A percentile compares a stretch with the other conserved stretches of the same genome.
Evolutionary conservation across 2,329 filamentous ascomycete species (phyloP).

Genomic region (Harringtonia aguacate): DNA sequence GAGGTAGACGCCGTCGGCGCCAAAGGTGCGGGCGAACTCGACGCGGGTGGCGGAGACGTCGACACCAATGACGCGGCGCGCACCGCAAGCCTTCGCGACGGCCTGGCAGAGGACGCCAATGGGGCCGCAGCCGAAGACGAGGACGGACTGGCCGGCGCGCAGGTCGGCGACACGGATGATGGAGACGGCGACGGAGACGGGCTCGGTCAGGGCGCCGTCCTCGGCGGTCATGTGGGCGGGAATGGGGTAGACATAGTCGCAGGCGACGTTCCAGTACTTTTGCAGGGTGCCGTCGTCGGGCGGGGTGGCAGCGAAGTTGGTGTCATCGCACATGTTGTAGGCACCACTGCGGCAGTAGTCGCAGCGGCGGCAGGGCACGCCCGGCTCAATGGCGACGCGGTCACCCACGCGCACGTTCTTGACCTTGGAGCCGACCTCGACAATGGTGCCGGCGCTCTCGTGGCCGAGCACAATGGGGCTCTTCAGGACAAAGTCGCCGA

Average conservation of each 20-base stretch:
- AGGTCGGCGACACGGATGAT: constrained; percentile 35
- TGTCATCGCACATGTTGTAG: constrained; percentile 24
- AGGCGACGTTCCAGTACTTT: constrained; percentile 32
- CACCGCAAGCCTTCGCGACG: constrained; percentile 39
- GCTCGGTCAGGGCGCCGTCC: constrained; percentile 45
- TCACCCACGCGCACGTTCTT: constrained; percentile 49
- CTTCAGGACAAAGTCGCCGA: constrained; percentile 47
- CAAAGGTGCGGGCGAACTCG: constrained; percentile 46
- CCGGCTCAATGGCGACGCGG: constrained; percentile 57
- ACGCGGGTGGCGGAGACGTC: constrained; percentile 48
- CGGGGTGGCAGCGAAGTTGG: constrained; percentile 21
- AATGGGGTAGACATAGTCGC: constrained; percentile 37
- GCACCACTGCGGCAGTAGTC: constrained; percentile 24
- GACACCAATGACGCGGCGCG: constrained; percentile 36
- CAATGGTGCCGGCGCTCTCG: constrained; percentile 52
- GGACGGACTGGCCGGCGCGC: constrained; percentile 28
- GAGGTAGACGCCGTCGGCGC: constrained; percentile 41
- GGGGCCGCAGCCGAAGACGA: constrained; percentile 51
- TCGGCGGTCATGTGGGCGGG: constrained; percentile 36
- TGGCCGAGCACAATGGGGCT: constrained; percentile 45
- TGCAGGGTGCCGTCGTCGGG: constrained; percentile 22
- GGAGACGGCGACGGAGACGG: constrained; percentile 49
- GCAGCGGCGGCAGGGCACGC: constrained; percentile 44
- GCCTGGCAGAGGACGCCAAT: constrained; percentile 49
- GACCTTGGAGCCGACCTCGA: constrained; percentile 44